Evolutionary conservation across 345 rosid genomes (phyloP).

Genomic region (Orychophragmus violaceus): DNA sequence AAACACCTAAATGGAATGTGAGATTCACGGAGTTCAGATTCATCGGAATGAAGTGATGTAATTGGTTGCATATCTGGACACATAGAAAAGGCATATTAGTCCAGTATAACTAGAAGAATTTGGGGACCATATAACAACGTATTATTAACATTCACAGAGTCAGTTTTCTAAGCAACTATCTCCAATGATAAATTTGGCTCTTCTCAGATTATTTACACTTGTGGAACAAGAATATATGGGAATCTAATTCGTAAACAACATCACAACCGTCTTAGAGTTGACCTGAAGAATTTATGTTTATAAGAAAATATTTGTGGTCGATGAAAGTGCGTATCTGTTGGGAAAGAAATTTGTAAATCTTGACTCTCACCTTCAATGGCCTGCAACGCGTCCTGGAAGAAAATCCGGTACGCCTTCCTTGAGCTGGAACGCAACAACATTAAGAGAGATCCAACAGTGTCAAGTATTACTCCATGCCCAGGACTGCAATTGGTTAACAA

Average conservation of each 20-base stretch:
- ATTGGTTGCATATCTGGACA: conserved; percentile 54
- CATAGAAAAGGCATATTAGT: conserved; percentile 20
- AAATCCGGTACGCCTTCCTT: conserved; percentile 63
- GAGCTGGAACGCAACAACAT: conserved; percentile 78
- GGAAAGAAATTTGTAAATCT: too few relatives aligned
- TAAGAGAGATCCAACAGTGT: conserved; percentile 74
- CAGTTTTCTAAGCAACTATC: too few relatives aligned
- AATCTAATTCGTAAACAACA: too few relatives aligned
- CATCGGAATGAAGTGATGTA: conserved; percentile 38
- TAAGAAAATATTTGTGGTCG: too few relatives aligned
- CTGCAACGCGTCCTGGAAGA: conserved; percentile 66
- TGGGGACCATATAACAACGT: background rate
- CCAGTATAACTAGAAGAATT: conserved; percentile 7
- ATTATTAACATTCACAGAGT: background rate
- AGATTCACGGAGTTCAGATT: too few relatives aligned
- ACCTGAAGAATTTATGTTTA: too few relatives aligned
- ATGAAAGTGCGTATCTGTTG: too few relatives aligned
- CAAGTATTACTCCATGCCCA: conserved; percentile 70
- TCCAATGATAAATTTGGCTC: too few relatives aligned
- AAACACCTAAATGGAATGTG: conserved; percentile 57
- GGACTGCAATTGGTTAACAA: conserved; percentile 36
- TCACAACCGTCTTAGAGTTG: too few relatives aligned
- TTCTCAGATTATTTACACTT: too few relatives aligned
- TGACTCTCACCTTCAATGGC: conserved; percentile 71
- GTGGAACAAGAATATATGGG: too few relatives aligned